These are phyloP conservation scores for Cryphonectria naterciae DNA, from an alignment of 2,329 filamentous ascomycete genomes.

Conservation along the genomic window DNA sequence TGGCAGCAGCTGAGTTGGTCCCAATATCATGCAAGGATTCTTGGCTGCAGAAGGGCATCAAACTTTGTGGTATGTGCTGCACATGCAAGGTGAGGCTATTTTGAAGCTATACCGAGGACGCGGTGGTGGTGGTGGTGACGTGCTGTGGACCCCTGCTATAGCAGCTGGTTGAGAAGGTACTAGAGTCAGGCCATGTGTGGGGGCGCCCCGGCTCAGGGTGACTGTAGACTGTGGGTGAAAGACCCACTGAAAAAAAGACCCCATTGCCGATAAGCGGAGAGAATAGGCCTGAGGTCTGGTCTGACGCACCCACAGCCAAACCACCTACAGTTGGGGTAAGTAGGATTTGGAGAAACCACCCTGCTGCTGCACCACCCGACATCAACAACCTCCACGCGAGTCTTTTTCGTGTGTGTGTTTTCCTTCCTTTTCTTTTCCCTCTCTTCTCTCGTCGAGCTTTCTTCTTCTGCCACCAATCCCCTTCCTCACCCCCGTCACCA, in stretches of 20 bases:
- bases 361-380: background rate
- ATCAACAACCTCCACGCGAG: background rate
- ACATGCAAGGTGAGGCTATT: background rate
- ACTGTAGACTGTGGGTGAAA: background rate
- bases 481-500: background rate
- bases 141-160: background rate
- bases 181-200: constrained; percentile 14
- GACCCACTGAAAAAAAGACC: background rate
- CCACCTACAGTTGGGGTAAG: background rate
- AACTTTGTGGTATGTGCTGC: background rate
- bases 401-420: background rate
- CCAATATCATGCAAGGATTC: background rate
- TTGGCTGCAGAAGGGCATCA: too few species aligned
- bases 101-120: background rate
- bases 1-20: background rate
- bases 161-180: background rate
- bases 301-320: background rate
- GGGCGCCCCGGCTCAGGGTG: background rate
- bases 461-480: background rate
- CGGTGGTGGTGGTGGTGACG: background rate
- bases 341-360: constrained; percentile 3
- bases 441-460: background rate
- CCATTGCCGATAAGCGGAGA: constrained; percentile 7
- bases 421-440: background rate
- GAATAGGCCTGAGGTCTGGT: background rate